phyloP scores from a whole-genome alignment of 2,329 filamentous ascomycete species.

The Myriosclerotinia curreyana region DNA sequence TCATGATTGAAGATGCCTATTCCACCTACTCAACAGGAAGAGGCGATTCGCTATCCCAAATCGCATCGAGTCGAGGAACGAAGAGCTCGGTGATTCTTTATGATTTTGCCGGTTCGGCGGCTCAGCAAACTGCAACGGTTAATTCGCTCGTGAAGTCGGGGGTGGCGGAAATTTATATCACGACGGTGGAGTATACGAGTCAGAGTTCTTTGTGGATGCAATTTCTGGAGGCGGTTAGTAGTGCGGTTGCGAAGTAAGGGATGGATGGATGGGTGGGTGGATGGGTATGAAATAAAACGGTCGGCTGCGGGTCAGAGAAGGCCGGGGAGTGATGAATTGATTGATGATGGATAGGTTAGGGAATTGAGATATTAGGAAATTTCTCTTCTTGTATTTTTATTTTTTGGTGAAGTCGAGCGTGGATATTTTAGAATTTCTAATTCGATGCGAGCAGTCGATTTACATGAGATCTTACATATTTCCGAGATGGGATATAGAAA shows the following conservation, averaged over 20 bases:
- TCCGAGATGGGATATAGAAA: too few relatives aligned
- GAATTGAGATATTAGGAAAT: too few relatives aligned
- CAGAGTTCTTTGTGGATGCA: conserved; percentile 4
- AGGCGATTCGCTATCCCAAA: neutral
- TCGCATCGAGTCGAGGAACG: neutral
- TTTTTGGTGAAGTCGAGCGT: too few relatives aligned
- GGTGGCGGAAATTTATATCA: neutral
- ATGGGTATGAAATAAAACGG: too few relatives aligned
- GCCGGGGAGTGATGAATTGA: too few relatives aligned
- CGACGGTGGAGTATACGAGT: conserved; percentile 7
- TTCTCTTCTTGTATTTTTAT: too few relatives aligned
- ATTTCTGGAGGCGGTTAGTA: neutral
- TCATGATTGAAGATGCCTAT: conserved; percentile 3
- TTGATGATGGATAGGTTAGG: too few relatives aligned
- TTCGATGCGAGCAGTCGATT: too few relatives aligned
- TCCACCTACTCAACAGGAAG: neutral
- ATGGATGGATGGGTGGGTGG: too few relatives aligned
- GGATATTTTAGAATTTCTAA: too few relatives aligned
- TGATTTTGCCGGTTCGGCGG: neutral
- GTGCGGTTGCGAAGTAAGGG: neutral
- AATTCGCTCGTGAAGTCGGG: neutral
- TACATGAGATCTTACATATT: too few relatives aligned
- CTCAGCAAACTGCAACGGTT: neutral
- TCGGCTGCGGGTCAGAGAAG: too few relatives aligned
- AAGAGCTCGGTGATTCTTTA: conserved; percentile 15